Percentiles rank a stretch among this genome's conserved stretches.
phyloP scores from a whole-genome alignment of 2,329 filamentous ascomycete species.

The Neonectria punicea region DNA sequence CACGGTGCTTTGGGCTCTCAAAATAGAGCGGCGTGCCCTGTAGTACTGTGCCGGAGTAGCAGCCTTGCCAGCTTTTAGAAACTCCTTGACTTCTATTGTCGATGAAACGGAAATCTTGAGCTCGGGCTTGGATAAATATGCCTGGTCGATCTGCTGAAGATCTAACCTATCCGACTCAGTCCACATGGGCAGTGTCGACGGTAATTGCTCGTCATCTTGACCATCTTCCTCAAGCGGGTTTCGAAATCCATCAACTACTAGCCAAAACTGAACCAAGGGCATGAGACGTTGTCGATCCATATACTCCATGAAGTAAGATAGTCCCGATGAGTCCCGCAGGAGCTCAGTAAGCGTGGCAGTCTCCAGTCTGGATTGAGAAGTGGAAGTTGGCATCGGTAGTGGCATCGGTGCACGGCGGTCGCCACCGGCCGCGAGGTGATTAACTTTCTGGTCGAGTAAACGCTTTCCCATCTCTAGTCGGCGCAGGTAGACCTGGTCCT shows the following conservation, averaged over 20 bases:
- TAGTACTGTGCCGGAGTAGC: constrained; percentile 86
- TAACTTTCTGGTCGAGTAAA: constrained; percentile 88
- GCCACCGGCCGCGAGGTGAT: constrained; percentile 78
- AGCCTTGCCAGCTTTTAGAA: constrained; percentile 79
- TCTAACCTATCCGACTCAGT: constrained; percentile 86
- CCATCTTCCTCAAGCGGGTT: constrained; percentile 89
- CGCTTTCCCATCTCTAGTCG: constrained; percentile 92
- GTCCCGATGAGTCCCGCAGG: constrained; percentile 86
- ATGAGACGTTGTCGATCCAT: constrained; percentile 94
- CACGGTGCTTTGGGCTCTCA: constrained; percentile 83
- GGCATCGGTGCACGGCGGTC: constrained; percentile 53
- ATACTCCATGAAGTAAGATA: constrained; percentile 99
- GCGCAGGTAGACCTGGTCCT: constrained; percentile 87
- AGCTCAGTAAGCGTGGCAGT: constrained; percentile 84
- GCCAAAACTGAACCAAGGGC: constrained; percentile 95
- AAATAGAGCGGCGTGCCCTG: constrained; percentile 80
- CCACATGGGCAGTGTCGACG: constrained; percentile 74
- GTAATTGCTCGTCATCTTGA: constrained; percentile 68
- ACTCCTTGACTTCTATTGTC: constrained; percentile 76
- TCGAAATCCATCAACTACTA: constrained; percentile 95
- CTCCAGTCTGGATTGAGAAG: constrained; percentile 71
- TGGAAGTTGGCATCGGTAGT: constrained; percentile 39
- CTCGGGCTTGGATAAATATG: constrained; percentile 85
- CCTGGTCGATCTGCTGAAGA: constrained; percentile 89
- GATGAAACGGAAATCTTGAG: constrained; percentile 79